Percentiles rank a stretch among this genome's conserved stretches.
phyloP scores from a whole-genome alignment of 805 yeast genomes.

The Yamadazyma scolyti region DNA sequence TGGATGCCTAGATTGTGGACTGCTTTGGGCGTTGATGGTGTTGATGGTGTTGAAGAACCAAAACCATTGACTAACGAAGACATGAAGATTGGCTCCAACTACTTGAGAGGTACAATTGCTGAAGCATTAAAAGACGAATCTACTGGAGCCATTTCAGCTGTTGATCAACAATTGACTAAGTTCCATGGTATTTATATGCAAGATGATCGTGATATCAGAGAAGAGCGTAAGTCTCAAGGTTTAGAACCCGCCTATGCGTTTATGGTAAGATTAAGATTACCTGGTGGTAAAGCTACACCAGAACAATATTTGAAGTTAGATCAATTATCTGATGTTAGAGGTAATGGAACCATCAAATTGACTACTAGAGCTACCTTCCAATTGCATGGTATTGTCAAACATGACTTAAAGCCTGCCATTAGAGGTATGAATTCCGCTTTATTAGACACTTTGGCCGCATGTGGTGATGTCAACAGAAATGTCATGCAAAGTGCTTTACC shows the following conservation, averaged over 20 bases:
- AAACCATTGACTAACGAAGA: conserved; percentile 92
- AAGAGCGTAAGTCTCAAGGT: conserved; percentile 87
- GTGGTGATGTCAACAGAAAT: conserved; percentile 98
- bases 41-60: conserved; percentile 83
- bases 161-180: conserved; percentile 91
- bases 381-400: conserved; percentile 90
- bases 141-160: conserved; percentile 88
- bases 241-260: conserved; percentile 94
- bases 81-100: conserved; percentile 84
- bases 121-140: conserved; percentile 77
- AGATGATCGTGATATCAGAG: conserved; percentile 95
- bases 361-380: conserved; percentile 98
- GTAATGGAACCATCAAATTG: conserved; percentile 89
- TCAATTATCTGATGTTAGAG: conserved; percentile 73
- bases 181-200: conserved; percentile 99
- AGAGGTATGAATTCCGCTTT: conserved; percentile 88
- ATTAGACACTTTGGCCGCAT: conserved; percentile 94
- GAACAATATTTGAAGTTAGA: conserved; percentile 86
- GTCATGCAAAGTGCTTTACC: conserved; percentile 93
- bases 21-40: conserved; percentile 80
- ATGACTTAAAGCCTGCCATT: conserved; percentile 82
- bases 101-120: conserved; percentile 87
- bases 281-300: conserved; percentile 89
- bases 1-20: conserved; percentile 90
- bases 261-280: conserved; percentile 93